These are phyloP conservation scores for Paramecium tetraurelia DNA, from an alignment of 73 alveolate species.

Conservation along the genomic window DNA sequence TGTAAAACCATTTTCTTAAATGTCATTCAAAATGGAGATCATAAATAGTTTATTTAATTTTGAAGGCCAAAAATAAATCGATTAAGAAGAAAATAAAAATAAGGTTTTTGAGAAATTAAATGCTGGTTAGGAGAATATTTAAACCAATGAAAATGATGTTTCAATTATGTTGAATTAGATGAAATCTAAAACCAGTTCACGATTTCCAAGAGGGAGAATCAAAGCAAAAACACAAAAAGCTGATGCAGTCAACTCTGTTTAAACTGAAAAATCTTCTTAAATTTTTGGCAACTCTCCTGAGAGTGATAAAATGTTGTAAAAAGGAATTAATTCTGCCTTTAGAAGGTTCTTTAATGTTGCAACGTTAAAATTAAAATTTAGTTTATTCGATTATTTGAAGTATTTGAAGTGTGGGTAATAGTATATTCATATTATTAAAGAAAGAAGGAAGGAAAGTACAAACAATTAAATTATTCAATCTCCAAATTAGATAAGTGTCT, in stretches of 20 bases:
- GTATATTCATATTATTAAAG: background rate
- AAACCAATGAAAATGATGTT: background rate
- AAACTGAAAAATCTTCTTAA: background rate
- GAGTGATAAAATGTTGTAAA: background rate
- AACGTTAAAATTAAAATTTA: background rate
- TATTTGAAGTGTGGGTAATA: constrained; percentile 12
- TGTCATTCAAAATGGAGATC: background rate
- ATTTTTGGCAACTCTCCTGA: background rate
- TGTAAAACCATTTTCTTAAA: background rate
- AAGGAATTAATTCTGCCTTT: background rate
- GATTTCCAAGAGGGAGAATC: constrained; percentile 18
- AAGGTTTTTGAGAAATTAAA: background rate
- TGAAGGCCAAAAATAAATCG: background rate
- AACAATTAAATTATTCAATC: background rate
- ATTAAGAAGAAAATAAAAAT: background rate
- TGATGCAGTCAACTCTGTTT: background rate
- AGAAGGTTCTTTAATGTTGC: background rate
- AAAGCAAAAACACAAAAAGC: background rate
- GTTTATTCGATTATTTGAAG: background rate
- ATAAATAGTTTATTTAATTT: constrained; percentile 14
- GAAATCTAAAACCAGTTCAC: background rate
- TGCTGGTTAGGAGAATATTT: background rate
- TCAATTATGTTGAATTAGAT: background rate
- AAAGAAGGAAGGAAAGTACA: background rate
- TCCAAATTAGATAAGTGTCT: constrained; percentile 16